Evolutionary conservation across 2,329 filamentous ascomycete genomes (phyloP).

Genomic region (Ceratocystis eucalypticola): DNA sequence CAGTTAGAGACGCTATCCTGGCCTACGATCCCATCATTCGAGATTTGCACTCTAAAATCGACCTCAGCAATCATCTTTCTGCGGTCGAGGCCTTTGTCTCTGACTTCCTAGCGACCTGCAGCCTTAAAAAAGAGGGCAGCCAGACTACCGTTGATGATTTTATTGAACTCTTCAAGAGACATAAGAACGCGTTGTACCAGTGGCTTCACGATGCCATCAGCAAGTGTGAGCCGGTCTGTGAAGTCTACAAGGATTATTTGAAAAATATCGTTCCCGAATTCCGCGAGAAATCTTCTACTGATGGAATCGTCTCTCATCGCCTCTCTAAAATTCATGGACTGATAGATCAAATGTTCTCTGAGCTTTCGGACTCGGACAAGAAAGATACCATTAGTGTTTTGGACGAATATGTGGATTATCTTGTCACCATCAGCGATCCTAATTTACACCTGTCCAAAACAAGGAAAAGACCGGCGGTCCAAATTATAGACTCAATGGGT

Average conservation of each 20-base stretch:
- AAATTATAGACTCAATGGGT: conserved; percentile 15
- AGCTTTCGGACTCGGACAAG: conserved; percentile 8
- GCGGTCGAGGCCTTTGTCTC: conserved; percentile 55
- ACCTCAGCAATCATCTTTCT: conserved; percentile 54
- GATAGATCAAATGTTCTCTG: conserved; percentile 4
- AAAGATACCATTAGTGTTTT: background rate
- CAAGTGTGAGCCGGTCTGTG: conserved; percentile 12
- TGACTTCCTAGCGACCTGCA: conserved; percentile 45
- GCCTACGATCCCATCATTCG: conserved; percentile 66
- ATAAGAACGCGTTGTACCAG: conserved; percentile 49
- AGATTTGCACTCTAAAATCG: conserved; percentile 54
- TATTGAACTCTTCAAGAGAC: conserved; percentile 50
- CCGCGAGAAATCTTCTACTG: background rate
- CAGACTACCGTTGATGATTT: conserved; percentile 58
- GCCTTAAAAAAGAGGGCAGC: conserved; percentile 21
- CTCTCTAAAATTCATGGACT: conserved; percentile 13
- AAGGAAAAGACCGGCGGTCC: background rate
- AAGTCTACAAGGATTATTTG: conserved; percentile 16
- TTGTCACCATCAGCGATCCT: conserved; percentile 16
- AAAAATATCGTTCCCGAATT: conserved; percentile 14
- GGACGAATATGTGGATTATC: conserved; percentile 17
- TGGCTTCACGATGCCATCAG: conserved; percentile 52
- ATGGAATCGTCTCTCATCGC: background rate
- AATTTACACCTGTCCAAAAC: conserved; percentile 10
- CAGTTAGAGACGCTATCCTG: conserved; percentile 48